These are phyloP conservation scores for Letharia lupina DNA, from an alignment of 495 filamentous ascomycete genomes.

Conservation along the genomic window DNA sequence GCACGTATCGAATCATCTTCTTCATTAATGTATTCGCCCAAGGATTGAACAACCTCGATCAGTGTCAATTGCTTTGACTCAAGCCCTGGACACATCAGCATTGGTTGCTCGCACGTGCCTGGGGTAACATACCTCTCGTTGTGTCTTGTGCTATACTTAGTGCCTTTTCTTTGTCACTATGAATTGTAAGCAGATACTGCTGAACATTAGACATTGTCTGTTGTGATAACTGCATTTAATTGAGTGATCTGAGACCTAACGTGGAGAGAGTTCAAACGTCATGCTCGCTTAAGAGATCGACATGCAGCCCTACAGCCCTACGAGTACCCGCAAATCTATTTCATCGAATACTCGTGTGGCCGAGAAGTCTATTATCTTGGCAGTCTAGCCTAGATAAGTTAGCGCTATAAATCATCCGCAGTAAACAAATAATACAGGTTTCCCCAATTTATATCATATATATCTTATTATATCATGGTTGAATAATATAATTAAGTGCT, in stretches of 20 bases:
- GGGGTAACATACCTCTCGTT: slow-evolving; percentile 42
- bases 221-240: not conserved
- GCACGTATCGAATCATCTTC: slow-evolving; percentile 56
- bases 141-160: slow-evolving; percentile 47
- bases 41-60: slow-evolving; percentile 56
- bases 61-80: slow-evolving; percentile 54
- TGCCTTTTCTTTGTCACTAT: slow-evolving; percentile 55
- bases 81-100: slow-evolving; percentile 40
- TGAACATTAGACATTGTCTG: slow-evolving; percentile 50
- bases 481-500: no score
- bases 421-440: no score
- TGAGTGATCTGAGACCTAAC: not conserved
- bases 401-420: no score
- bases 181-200: slow-evolving; percentile 56
- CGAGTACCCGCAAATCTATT: no score
- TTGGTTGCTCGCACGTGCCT: slow-evolving; percentile 7
- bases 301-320: not conserved
- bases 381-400: no score
- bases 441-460: no score
- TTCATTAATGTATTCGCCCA: slow-evolving; percentile 63
- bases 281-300: not conserved
- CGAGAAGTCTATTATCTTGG: no score
- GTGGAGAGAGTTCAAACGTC: not conserved
- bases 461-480: no score
- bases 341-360: no score